Conservation (phyloP, 768 basidiomycete species). For the Leucocoprinus sp. region DNA sequence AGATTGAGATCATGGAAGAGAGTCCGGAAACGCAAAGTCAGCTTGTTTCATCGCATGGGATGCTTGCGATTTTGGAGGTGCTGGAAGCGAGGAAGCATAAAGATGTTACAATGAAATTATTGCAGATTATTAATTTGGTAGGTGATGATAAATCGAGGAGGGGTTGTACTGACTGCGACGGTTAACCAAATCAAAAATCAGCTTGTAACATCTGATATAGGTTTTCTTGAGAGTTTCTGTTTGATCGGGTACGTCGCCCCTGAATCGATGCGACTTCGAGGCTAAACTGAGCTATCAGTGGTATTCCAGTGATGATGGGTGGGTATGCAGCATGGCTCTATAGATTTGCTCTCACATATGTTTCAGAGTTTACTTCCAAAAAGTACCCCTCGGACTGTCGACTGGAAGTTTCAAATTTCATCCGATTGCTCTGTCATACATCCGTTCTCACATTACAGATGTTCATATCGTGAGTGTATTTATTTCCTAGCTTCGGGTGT, state of each 20-base stretch:
- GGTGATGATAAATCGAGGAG: too few species aligned
- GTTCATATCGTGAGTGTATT: conserved; percentile 89
- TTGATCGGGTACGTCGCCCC: conserved; percentile 58
- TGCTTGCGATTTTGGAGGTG: conserved; percentile 91
- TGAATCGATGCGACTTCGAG: neutral
- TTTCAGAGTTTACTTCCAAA: conserved; percentile 83
- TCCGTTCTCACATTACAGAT: conserved; percentile 93
- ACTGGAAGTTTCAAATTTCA: conserved; percentile 91
- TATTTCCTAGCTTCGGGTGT: neutral
- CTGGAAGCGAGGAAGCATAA: conserved; percentile 81
- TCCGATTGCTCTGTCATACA: conserved; percentile 84
- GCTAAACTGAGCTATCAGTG: conserved; percentile 34
- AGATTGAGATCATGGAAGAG: conserved; percentile 73
- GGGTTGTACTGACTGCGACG: conserved; percentile 22
- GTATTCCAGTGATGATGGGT: conserved; percentile 96
- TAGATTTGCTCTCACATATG: conserved; percentile 4
- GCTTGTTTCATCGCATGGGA: conserved; percentile 87
- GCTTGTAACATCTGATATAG: conserved; percentile 68
- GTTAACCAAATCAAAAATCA: too few species aligned
- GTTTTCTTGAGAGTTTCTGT: conserved; percentile 91
- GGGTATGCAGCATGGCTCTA: conserved; percentile 15
- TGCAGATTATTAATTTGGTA: conserved; percentile 88
- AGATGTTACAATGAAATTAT: conserved; percentile 76
- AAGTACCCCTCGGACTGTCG: conserved; percentile 90
- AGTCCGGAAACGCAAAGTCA: conserved; percentile 82